phyloP scores from a whole-genome alignment of 345 rosid genomes.

The Populus alba region DNA sequence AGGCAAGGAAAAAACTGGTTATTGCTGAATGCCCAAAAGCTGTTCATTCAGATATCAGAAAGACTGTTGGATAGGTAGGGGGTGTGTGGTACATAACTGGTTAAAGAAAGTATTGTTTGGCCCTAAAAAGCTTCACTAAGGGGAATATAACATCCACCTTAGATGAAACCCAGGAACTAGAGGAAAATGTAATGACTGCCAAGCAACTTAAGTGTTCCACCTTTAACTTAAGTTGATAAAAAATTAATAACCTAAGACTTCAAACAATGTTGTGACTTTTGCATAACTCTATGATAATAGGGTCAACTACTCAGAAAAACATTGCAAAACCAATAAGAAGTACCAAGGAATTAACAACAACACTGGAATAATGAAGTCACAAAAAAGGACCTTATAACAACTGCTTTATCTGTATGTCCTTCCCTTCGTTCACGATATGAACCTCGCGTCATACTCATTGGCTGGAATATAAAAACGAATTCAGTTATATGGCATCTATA shows the following conservation, averaged over 20 bases:
- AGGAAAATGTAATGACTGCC: neutral
- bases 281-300: neutral
- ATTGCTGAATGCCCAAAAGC: no score
- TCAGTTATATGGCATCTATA: conserved; percentile 26
- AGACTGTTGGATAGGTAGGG: no score
- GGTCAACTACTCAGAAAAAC: neutral
- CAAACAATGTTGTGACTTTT: neutral
- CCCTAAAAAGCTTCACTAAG: neutral
- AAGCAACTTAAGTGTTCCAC: neutral
- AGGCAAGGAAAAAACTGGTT: no score
- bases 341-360: neutral
- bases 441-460: conserved; percentile 71
- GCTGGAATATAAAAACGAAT: conserved; percentile 53
- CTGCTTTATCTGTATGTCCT: conserved; percentile 87
- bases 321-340: neutral
- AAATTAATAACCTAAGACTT: neutral
- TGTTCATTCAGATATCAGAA: no score
- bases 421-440: conserved; percentile 81
- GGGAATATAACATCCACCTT: neutral
- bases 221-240: neutral
- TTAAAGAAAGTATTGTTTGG: no score
- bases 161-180: neutral
- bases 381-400: conserved; percentile 62
- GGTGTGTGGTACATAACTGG: no score
- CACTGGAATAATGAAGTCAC: neutral